Base-by-base conservation (phyloP, 495 filamentous ascomycete species). In the Xylaria curta region DNA sequence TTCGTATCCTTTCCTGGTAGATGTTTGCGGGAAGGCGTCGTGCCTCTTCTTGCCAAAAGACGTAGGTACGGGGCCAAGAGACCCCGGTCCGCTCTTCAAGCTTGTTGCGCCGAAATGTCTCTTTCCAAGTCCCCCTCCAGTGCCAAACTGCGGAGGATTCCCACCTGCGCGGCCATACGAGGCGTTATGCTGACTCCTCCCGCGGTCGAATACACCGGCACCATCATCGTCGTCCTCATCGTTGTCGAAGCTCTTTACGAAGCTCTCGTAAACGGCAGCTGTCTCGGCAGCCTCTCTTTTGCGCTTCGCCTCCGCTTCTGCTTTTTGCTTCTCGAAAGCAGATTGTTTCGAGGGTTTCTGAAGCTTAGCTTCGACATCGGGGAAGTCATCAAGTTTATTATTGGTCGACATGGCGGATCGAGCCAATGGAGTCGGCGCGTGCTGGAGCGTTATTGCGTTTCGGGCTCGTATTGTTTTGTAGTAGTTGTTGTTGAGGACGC, bases 221-320 rank as follows among this genome's bases (percentile, higher is more conserved):
- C 69, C 70, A 24, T 81, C 74, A 31, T 81, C 78, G 15, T 84
- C 83, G 21, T 70, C 68, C 6, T 87, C 85, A 47, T 94, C 93
- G 77, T 92, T 90, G 49, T 93, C 93, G 73, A 97, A 97, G 31
- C 91, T 93, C 76, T 96, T 95, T 71, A 96, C 90, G 78, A 97
- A 97, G 73, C 95, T 93, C 70, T 97, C 90, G 78, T 94, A 93
- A 17, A 93, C 95, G 10, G 95, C 95, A 44, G 92, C 93, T 24
- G 93, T 97, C 80, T 97, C 95, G 71, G 91, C 93, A 78, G 91
- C 91, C 81, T 97, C 95, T 69, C 94, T 88, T 74, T 89, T 87
- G 44, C 93, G 91, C 81, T 98, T 98, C 19, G 94, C 95, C 84
- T 97, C 93, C 42, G 93, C 94, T 78, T 97, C 95, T 49, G 93